These are phyloP conservation scores for Phytophthora capsici DNA, from an alignment of 352 stramenopile species.

Conservation along the genomic window DNA sequence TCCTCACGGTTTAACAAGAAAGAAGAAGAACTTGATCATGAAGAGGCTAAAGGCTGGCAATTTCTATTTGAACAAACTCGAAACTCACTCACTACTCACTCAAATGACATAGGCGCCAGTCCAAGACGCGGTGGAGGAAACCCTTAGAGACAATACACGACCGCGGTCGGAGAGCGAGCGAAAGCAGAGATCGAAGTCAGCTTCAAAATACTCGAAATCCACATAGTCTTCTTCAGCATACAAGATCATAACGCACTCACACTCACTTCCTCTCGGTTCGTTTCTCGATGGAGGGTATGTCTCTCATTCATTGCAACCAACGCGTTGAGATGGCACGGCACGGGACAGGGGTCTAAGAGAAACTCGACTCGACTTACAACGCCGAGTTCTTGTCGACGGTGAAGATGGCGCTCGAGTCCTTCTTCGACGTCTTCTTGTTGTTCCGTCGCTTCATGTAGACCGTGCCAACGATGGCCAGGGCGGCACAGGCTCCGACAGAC, in stretches of 20 bases:
- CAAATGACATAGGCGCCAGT: conserved; percentile 27
- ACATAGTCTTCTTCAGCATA: conserved; percentile 44
- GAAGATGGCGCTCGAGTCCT: conserved; percentile 63
- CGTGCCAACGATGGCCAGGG: conserved; percentile 53
- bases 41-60: conserved; percentile 30
- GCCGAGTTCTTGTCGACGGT: conserved; percentile 82
- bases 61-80: conserved; percentile 52
- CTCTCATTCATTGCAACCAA: conserved; percentile 45
- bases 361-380: conserved; percentile 47
- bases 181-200: conserved; percentile 37
- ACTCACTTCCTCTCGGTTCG: conserved; percentile 38
- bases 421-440: conserved; percentile 55
- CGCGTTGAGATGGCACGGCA: conserved; percentile 37
- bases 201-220: conserved; percentile 43
- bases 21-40: background rate
- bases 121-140: conserved; percentile 30
- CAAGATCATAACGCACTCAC: conserved; percentile 39
- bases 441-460: conserved; percentile 75
- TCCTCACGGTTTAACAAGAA: background rate
- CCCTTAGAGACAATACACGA: conserved; percentile 35
- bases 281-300: conserved; percentile 32
- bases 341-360: conserved; percentile 24
- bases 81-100: conserved; percentile 44
- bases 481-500: conserved; percentile 44
- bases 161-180: conserved; percentile 33